These are phyloP conservation scores for Lignosus rhinocerotis DNA, from an alignment of 1,284 basidiomycete species.

Conservation along the genomic window DNA sequence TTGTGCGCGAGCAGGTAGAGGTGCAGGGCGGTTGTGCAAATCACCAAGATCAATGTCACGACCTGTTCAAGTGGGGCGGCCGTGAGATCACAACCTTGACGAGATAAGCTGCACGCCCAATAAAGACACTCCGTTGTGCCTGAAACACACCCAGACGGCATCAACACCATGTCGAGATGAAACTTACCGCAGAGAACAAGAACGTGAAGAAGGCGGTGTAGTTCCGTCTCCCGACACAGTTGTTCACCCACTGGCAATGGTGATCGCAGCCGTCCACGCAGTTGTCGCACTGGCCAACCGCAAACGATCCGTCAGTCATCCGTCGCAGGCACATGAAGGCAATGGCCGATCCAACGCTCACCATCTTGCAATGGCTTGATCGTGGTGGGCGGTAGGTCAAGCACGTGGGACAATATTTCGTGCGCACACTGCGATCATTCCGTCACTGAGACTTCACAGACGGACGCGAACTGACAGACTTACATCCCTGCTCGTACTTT, in stretches of 20 bases:
- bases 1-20: slow-evolving; percentile 63
- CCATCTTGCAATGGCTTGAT: slow-evolving; percentile 92
- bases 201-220: slow-evolving; percentile 89
- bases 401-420: slow-evolving; percentile 92
- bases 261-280: slow-evolving; percentile 91
- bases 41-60: slow-evolving; percentile 69
- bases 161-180: background rate
- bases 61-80: slow-evolving; percentile 44
- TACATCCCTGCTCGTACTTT: slow-evolving; percentile 77
- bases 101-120: background rate
- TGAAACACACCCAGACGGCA: slow-evolving; percentile 7
- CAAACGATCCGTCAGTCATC: slow-evolving; percentile 3
- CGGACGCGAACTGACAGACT: slow-evolving; percentile 35
- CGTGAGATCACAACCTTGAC: slow-evolving; percentile 12
- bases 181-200: slow-evolving; percentile 69
- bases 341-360: slow-evolving; percentile 35
- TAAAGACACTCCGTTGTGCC: slow-evolving; percentile 14
- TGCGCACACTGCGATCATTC: slow-evolving; percentile 61
- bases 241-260: slow-evolving; percentile 95
- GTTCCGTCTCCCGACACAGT: slow-evolving; percentile 89
- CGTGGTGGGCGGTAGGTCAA: slow-evolving; percentile 87
- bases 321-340: background rate
- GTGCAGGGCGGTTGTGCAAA: slow-evolving; percentile 82
- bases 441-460: background rate
- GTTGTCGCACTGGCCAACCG: slow-evolving; percentile 75